Conservation (phyloP, 495 filamentous ascomycete species). For the Evernia prunastri region DNA sequence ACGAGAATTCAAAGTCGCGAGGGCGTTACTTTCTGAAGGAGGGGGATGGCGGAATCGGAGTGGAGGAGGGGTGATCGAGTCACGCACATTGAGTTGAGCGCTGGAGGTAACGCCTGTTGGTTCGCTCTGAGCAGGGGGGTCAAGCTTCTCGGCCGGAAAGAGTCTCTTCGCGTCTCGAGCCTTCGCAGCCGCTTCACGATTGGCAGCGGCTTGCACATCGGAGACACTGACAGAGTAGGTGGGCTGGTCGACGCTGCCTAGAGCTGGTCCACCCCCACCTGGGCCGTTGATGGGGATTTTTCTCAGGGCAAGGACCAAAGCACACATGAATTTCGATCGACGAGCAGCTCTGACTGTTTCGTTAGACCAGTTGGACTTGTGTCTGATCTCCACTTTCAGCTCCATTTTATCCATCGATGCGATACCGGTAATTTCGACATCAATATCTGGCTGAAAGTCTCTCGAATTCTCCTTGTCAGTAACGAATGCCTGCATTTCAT, state of each 20-base stretch:
- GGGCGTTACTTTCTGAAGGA: conserved; percentile 38
- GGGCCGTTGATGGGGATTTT: conserved; percentile 81
- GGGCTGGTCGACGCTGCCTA: conserved; percentile 65
- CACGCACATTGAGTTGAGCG: conserved; percentile 31
- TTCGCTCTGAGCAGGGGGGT: conserved; percentile 24
- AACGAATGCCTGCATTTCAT: conserved; percentile 79
- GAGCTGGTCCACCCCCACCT: conserved; percentile 59
- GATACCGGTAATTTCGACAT: conserved; percentile 69
- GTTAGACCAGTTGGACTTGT: conserved; percentile 97
- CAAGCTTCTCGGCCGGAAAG: conserved; percentile 42
- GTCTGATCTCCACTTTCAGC: conserved; percentile 73
- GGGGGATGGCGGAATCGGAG: conserved; percentile 31
- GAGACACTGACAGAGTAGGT: conserved; percentile 66
- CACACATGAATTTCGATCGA: conserved; percentile 95
- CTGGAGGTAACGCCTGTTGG: conserved; percentile 31
- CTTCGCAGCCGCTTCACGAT: conserved; percentile 52
- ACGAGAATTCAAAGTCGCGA: conserved; percentile 41
- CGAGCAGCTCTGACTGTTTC: conserved; percentile 74
- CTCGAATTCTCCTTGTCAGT: conserved; percentile 78
- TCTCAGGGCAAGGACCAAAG: conserved; percentile 76
- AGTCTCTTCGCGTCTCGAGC: conserved; percentile 59
- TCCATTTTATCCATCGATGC: conserved; percentile 83
- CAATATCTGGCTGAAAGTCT: conserved; percentile 83
- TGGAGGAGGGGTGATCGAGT: conserved; percentile 28
- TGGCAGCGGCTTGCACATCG: conserved; percentile 53